Percentiles rank a stretch among this genome's conserved stretches.
phyloP scores from a whole-genome alignment of 306 rosid genomes.

The Lathyrus aphaca region DNA sequence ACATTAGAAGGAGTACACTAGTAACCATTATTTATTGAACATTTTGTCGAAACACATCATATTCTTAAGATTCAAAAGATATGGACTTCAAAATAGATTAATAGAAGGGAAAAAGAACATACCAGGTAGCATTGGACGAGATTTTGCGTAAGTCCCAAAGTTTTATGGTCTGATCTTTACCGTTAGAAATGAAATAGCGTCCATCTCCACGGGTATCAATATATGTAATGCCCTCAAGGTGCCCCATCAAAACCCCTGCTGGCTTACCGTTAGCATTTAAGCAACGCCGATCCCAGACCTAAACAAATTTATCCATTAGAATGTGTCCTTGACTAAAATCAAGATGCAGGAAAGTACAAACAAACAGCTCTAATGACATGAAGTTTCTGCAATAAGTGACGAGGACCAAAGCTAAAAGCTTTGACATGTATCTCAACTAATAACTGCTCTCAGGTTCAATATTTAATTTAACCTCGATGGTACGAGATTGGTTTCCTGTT shows the following conservation, averaged over 20 bases:
- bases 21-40: constrained; percentile 1
- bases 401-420: constrained; percentile 20
- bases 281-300: constrained; percentile 99
- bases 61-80: constrained; percentile 9
- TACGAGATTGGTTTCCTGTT: constrained; percentile 22
- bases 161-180: constrained; percentile 94
- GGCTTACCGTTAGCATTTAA: constrained; percentile 60
- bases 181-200: constrained; percentile 88
- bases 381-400: constrained; percentile 10
- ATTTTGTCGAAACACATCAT: constrained; percentile 1
- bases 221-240: constrained; percentile 86
- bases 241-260: constrained; percentile 84
- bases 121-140: constrained; percentile 69
- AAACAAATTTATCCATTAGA: constrained; percentile 36
- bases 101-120: constrained; percentile 38
- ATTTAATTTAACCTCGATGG: constrained; percentile 15
- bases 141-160: constrained; percentile 96
- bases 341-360: not conserved
- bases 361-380: not conserved
- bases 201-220: constrained; percentile 93
- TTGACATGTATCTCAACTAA: constrained; percentile 20
- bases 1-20: constrained; percentile 4
- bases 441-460: constrained; percentile 20
- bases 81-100: constrained; percentile 3
- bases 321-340: not conserved